Evolutionary conservation across 164 flowering plant genomes (phyloP), one percentile per base, ranked within the genome.

Genomic region (Vitis amurensis): DNA sequence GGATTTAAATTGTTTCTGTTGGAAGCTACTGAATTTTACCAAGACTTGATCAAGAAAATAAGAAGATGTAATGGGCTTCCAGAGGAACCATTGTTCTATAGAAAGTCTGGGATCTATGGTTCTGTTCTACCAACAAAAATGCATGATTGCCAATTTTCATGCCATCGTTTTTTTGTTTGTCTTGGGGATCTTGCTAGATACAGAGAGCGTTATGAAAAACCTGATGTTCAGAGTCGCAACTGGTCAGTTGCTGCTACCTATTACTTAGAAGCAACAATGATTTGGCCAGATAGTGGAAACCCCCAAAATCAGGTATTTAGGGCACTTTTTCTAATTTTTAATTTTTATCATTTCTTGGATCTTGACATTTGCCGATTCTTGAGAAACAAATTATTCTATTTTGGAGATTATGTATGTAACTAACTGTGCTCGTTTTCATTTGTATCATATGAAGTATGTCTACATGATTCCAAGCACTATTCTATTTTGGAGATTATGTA

Each of bases 111-210:
- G 47, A 55, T 50, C 19, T 62, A 80, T 15, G 56, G 66, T 60
- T 31, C 69, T 30, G 50, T 69, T 50, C 85, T 79, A 27, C 72
- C 83, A 55, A 65, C 67, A 51, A 79, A 76, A 50, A 44, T 71
- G 66, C 79, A 71, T 61, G 81, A 76, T 69, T 81, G 82, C 69
- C 83, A 76, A n/a, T 82, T 84, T 73, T 68, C 80, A 29, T 89
- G 93, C 68, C 98, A 93, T 76, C 95, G 97, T 3, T 84, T 86
- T 72, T 74, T 85, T 37, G 74, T 93, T 72, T 88, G 89, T 73
- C 86, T 91, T 31, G 98, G 98, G 16, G 98, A 93, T 83, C 88
- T 93, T 77, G 92, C 89, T 55, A 86, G 98, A 73, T 93, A 93
- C 75, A 77, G 59, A 64, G 94, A 91, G 71, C 84, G 83, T 50